Conservation (phyloP, 1,284 basidiomycete species). For the Ceratobasidium sp. region DNA sequence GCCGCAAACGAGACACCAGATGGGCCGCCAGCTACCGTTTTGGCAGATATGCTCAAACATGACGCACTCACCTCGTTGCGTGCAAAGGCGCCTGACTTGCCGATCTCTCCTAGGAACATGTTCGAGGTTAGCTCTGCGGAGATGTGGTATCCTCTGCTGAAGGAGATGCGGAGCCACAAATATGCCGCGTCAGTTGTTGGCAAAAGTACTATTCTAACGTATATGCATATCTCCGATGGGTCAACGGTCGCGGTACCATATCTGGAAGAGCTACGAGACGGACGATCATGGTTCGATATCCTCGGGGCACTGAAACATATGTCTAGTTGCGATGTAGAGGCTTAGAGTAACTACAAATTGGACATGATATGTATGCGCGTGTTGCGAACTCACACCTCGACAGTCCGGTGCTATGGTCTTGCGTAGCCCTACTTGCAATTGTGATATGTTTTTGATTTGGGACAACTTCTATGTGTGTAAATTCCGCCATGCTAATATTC, state of each 20-base stretch:
- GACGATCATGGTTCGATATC: neutral
- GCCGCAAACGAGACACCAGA: no score
- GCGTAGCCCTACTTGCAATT: no score
- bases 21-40: neutral
- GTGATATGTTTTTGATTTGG: no score
- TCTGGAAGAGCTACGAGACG: neutral
- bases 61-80: neutral
- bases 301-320: neutral
- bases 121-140: neutral
- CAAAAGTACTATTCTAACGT: neutral
- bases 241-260: neutral
- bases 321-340: neutral
- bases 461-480: no score
- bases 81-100: neutral
- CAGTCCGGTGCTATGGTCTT: no score
- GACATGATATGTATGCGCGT: neutral
- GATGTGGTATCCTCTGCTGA: constrained; percentile 6
- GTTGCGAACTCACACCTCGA: no score
- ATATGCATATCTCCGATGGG: no score
- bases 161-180: neutral
- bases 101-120: neutral
- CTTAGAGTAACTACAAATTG: no score
- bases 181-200: neutral
- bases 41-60: neutral
- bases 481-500: no score